Conservation (phyloP, 2,329 filamentous ascomycete genomes). For the Aquanectria penicillioides region DNA sequence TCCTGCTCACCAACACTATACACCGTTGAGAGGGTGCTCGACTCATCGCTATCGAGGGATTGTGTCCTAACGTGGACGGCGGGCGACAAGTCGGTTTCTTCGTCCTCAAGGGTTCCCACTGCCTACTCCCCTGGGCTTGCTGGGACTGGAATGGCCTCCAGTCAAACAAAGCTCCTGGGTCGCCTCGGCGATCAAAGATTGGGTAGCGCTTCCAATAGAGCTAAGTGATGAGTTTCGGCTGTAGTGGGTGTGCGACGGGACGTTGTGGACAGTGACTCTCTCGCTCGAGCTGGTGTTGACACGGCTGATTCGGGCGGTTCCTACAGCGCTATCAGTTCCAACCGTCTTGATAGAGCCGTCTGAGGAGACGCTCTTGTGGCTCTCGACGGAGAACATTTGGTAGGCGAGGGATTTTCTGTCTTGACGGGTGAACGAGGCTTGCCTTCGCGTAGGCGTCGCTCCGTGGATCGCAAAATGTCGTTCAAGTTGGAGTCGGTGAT, state of each 20-base stretch:
- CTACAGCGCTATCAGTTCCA: constrained; percentile 31
- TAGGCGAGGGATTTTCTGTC: constrained; percentile 41
- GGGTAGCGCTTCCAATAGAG: constrained; percentile 48
- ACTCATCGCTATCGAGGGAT: constrained; percentile 56
- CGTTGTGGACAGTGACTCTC: constrained; percentile 31
- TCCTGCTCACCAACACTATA: constrained; percentile 64
- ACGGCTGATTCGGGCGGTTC: constrained; percentile 34
- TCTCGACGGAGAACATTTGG: constrained; percentile 40
- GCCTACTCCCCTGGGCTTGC: constrained; percentile 45
- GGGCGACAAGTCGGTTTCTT: constrained; percentile 27
- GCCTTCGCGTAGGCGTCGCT: constrained; percentile 59
- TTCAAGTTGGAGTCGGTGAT: constrained; percentile 59
- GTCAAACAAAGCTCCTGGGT: constrained; percentile 49
- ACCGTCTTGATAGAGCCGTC: constrained; percentile 36
- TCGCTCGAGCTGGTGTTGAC: constrained; percentile 44
- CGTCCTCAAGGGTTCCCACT: constrained; percentile 38
- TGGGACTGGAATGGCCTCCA: constrained; percentile 56
- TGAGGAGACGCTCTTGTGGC: constrained; percentile 34
- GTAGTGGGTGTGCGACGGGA: constrained; percentile 29
- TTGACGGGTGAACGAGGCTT: constrained; percentile 44
- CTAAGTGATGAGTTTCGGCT: constrained; percentile 43
- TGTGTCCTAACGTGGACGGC: constrained; percentile 33
- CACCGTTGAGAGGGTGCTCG: constrained; percentile 65
- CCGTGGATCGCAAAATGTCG: constrained; percentile 63
- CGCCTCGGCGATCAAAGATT: constrained; percentile 53